These are phyloP conservation scores for Coriolopsis trogii DNA, from an alignment of 1,284 basidiomycete genomes.

Conservation along the genomic window DNA sequence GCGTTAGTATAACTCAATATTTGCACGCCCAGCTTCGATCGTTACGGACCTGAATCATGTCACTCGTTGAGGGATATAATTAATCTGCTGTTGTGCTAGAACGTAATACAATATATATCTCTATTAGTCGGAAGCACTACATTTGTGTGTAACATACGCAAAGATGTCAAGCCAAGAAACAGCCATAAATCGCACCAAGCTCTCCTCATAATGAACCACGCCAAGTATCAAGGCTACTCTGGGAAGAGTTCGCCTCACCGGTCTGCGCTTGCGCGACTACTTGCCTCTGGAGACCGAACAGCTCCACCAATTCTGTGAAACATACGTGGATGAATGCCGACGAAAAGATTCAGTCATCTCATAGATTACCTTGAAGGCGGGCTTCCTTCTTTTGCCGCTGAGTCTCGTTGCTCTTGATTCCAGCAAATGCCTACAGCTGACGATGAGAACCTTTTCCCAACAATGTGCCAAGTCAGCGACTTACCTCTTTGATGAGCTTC, in stretches of 20 bases:
- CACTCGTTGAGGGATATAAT: no score
- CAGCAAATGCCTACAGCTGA: constrained; percentile 69
- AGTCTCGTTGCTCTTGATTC: constrained; percentile 71
- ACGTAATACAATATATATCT: no score
- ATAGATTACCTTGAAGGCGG: constrained; percentile 68
- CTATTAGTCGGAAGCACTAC: no score
- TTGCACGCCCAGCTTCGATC: no score
- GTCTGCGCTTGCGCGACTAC: neutral
- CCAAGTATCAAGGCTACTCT: constrained; percentile 28
- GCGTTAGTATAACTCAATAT: no score
- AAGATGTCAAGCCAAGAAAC: no score
- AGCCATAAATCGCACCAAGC: no score
- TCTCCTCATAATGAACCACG: no score
- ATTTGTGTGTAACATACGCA: no score
- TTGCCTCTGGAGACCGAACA: constrained; percentile 24
- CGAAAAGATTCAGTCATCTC: neutral
- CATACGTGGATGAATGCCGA: neutral
- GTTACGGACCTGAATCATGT: no score
- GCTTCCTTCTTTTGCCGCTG: constrained; percentile 74
- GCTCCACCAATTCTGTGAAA: constrained; percentile 22
- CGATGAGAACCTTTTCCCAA: neutral
- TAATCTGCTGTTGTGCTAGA: no score
- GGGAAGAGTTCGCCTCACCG: constrained; percentile 6
- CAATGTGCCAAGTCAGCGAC: constrained; percentile 3
- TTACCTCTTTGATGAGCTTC: constrained; percentile 67